A percentile compares a stretch with the other conserved stretches of the same genome.
phyloP scores from a whole-genome alignment of 257 asterid species.

The Galeopsis tetrahit region DNA sequence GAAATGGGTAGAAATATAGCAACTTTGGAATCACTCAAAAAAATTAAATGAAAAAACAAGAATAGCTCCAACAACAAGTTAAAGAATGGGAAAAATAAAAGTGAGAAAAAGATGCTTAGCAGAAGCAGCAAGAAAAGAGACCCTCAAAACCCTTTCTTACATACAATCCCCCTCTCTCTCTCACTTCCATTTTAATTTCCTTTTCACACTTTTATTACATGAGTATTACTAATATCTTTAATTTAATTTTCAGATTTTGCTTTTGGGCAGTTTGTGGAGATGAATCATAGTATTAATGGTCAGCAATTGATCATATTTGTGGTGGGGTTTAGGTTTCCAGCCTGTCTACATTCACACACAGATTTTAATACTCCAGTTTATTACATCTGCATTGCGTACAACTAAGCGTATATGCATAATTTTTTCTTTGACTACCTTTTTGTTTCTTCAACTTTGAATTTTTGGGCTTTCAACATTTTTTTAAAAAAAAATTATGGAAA shows the following conservation, averaged over 20 bases:
- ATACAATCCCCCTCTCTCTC: conserved; percentile 14
- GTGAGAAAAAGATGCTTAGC: conserved; percentile 67
- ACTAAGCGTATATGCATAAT: conserved; percentile 29
- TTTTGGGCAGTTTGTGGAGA: conserved; percentile 45
- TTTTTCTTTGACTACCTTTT: conserved; percentile 60
- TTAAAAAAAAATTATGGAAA: not conserved
- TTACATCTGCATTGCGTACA: conserved; percentile 43
- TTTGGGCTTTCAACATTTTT: conserved; percentile 24
- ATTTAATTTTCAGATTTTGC: conserved; percentile 24
- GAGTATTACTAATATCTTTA: conserved; percentile 16
- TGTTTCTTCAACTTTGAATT: conserved; percentile 40
- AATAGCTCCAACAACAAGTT: conserved; percentile 34
- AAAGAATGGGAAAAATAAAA: conserved; percentile 52
- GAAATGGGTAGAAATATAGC: conserved; percentile 53
- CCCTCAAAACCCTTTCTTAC: conserved; percentile 37
- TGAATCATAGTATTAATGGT: conserved; percentile 47
- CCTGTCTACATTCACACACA: conserved; percentile 53
- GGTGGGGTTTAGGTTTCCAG: conserved; percentile 74
- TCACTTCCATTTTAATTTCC: conserved; percentile 13
- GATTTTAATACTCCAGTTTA: not conserved
- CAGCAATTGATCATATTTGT: conserved; percentile 50
- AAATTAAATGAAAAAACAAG: not conserved
- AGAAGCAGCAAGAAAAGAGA: conserved; percentile 68
- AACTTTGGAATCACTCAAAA: conserved; percentile 39
- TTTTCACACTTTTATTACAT: conserved; percentile 25